These are phyloP conservation scores for Sphagnum tenellum DNA, from an alignment of 225 moss, liverwort and hornwort species.

Conservation along the genomic window DNA sequence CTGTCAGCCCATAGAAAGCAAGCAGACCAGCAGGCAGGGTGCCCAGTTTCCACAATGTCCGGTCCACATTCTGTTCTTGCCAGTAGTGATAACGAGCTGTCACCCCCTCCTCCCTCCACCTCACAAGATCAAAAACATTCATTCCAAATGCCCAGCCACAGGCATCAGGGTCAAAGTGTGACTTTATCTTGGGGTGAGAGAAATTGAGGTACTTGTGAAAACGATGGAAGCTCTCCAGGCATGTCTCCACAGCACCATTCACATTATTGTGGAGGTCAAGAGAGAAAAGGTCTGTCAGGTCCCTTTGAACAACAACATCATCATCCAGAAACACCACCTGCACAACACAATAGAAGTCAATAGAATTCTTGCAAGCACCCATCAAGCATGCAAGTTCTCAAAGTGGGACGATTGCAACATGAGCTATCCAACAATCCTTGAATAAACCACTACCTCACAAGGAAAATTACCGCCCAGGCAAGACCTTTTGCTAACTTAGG, in stretches of 20 bases:
- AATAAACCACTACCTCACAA: too few species aligned
- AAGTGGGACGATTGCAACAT: slow-evolving; percentile 4
- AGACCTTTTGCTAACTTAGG: too few species aligned
- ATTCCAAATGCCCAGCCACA: slow-evolving; percentile 60
- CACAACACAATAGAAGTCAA: slow-evolving; percentile 4
- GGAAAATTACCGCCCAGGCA: background rate
- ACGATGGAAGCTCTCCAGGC: slow-evolving; percentile 40
- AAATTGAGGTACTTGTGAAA: slow-evolving; percentile 52
- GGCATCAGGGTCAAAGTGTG: slow-evolving; percentile 33
- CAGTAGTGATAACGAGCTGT: slow-evolving; percentile 46
- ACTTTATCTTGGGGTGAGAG: slow-evolving; percentile 36
- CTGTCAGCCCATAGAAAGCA: slow-evolving; percentile 50
- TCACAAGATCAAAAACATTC: slow-evolving; percentile 43
- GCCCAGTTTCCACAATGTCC: slow-evolving; percentile 52
- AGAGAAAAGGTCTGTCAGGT: slow-evolving; percentile 31
- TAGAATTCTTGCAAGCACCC: slow-evolving; percentile 19
- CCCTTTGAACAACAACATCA: slow-evolving; percentile 45
- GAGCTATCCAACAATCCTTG: too few species aligned
- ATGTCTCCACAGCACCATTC: slow-evolving; percentile 49
- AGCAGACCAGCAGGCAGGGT: slow-evolving; percentile 50
- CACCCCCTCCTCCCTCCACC: slow-evolving; percentile 32
- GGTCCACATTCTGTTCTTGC: slow-evolving; percentile 50
- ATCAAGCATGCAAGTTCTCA: slow-evolving; percentile 28
- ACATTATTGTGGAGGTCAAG: slow-evolving; percentile 41
- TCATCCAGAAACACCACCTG: slow-evolving; percentile 50